Conservation (phyloP, 108 stramenopile genomes). For the Cyclostephanos invisitatus region DNA sequence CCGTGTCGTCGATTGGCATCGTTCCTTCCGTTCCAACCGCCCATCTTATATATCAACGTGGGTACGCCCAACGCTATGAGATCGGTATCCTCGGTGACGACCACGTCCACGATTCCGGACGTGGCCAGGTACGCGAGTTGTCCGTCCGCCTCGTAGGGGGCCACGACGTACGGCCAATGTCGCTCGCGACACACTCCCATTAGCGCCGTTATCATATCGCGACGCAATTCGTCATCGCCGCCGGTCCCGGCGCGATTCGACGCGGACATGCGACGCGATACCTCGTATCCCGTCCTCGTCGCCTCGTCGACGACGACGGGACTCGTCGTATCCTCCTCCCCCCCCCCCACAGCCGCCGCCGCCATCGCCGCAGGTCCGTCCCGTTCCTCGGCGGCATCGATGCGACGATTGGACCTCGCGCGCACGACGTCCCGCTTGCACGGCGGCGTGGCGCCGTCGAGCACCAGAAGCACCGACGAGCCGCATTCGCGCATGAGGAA, state of each 20-base stretch:
- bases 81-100: slow-evolving; percentile 98
- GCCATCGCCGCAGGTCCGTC: slow-evolving; percentile 15
- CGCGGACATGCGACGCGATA: slow-evolving; percentile 50
- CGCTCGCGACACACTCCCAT: slow-evolving; percentile 45
- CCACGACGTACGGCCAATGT: slow-evolving; percentile 75
- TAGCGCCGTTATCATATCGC: slow-evolving; percentile 39
- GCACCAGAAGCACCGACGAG: slow-evolving; percentile 65
- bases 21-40: slow-evolving; percentile 58
- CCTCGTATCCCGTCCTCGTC: slow-evolving; percentile 15
- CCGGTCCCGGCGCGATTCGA: slow-evolving; percentile 72
- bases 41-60: slow-evolving; percentile 85
- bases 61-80: slow-evolving; percentile 80
- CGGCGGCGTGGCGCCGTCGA: slow-evolving; percentile 82
- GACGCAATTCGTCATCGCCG: slow-evolving; percentile 22
- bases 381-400: slow-evolving; percentile 27
- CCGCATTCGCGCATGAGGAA: slow-evolving; percentile 45
- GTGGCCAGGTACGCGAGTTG: slow-evolving; percentile 90
- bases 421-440: slow-evolving; percentile 49
- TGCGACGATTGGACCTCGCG: slow-evolving; percentile 21
- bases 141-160: slow-evolving; percentile 98
- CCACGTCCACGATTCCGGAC: slow-evolving; percentile 70
- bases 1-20: slow-evolving; percentile 37
- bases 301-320: slow-evolving; percentile 41
- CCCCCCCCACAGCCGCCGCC: not conserved
- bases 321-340: slow-evolving; percentile 11